Base-by-base conservation (phyloP, 148 eudicot species). In the Silene conica region DNA sequence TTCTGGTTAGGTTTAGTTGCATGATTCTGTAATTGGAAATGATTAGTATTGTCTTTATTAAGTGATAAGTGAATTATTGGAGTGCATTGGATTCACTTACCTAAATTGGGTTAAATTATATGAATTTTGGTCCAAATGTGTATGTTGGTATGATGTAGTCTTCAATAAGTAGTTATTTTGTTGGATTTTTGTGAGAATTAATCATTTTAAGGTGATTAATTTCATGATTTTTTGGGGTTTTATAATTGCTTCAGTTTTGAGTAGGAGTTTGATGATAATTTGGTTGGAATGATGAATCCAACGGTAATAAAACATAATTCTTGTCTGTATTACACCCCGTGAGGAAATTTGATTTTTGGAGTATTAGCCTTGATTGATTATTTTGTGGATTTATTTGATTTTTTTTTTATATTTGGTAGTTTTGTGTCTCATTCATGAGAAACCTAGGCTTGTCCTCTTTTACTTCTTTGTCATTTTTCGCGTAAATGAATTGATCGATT, bases 231-330 rank as follows among this genome's bases (percentile, higher is more conserved):
- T 57, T 77, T 50, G 59, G 45, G 74, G 65, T 62, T 22, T 65
- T 63, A 14, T 45, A 14, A 11, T 31, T 7, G 16, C 9, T 69
- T 68, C 25, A n/a, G 25, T 65, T 73, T 15, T 26, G 7, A 13
- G 38, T 62, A 18, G 59, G 19, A 63, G 61, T 58, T 70, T 43
- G 21, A 55, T 50, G 43, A 62, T 62, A 70, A 63, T 70, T 5
- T 34, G 4, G 38, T 58, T 67, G 16, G 70, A 43, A 43, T 67
- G 22, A 67, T 22, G 26, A 21, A 60, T 79, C 38, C 60, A 84
- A 84, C 87, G 87, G 80, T 77, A 55, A 79, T 71, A 45, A 45
- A 81, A 54, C 62, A 79, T 71, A 45, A 79, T 60, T 73, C 45
- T 84, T 84, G 85, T 84, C 79, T 14, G 67, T 66, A 81, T 84